Conservation (phyloP, 1,284 basidiomycete genomes). For the Tilletiaria anomala region DNA sequence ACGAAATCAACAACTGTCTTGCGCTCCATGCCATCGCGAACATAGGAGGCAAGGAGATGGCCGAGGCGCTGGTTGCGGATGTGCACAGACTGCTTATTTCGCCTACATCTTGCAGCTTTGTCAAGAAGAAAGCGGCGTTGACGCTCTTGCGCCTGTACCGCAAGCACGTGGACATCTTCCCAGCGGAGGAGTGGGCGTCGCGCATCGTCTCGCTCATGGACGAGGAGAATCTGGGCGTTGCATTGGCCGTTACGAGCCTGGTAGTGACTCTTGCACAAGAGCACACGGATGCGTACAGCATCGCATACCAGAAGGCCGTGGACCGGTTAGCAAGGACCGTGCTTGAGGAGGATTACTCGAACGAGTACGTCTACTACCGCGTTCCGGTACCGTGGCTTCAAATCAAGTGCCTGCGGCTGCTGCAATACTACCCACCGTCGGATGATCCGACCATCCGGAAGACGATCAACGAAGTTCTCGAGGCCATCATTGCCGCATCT, state of each 20-base stretch:
- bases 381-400: conserved; percentile 96
- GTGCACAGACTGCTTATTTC: conserved; percentile 91
- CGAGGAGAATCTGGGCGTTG: conserved; percentile 81
- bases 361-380: conserved; percentile 90
- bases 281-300: conserved; percentile 69
- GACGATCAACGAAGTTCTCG: conserved; percentile 68
- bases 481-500: conserved; percentile 84
- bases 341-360: conserved; percentile 72
- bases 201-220: conserved; percentile 90
- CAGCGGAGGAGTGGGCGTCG: conserved; percentile 84
- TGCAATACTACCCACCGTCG: conserved; percentile 71
- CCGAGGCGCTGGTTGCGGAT: conserved; percentile 78
- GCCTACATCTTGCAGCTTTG: conserved; percentile 83
- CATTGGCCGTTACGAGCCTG: conserved; percentile 78
- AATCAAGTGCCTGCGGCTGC: conserved; percentile 77
- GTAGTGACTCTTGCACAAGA: conserved; percentile 93
- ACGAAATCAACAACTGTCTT: conserved; percentile 88
- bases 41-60: conserved; percentile 95
- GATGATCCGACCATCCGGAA: conserved; percentile 63
- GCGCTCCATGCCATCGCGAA: conserved; percentile 97
- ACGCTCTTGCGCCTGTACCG: conserved; percentile 83
- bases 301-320: conserved; percentile 87
- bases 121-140: conserved; percentile 95
- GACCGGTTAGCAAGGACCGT: conserved; percentile 77
- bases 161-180: conserved; percentile 86